Percentiles rank a stretch among this genome's conserved stretches.
Conservation (phyloP, 345 rosid genomes). For the Sisymbrium altissimum region DNA sequence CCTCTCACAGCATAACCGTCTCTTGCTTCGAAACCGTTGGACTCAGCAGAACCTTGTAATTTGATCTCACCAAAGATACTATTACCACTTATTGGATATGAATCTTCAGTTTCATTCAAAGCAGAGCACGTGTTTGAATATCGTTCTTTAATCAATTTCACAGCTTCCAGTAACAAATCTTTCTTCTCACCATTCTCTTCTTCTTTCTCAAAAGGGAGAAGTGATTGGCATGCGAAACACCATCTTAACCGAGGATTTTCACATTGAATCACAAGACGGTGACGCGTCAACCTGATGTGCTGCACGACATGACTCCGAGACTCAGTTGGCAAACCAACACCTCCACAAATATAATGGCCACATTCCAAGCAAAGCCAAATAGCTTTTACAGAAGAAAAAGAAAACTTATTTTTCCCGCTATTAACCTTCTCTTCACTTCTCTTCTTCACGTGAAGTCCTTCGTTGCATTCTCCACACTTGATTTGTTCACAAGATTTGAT, state of each 20-base stretch:
- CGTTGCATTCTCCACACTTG: constrained; percentile 72
- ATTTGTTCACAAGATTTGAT: constrained; percentile 42
- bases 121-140: not conserved
- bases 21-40: constrained; percentile 8
- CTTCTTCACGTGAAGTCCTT: constrained; percentile 40
- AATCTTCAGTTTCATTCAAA: not conserved
- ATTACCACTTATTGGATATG: constrained; percentile 54
- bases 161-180: constrained; percentile 47
- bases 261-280: constrained; percentile 70
- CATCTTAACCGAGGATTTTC: constrained; percentile 76
- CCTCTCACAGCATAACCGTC: constrained; percentile 63
- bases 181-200: constrained; percentile 54
- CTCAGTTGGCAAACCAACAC: constrained; percentile 74
- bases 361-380: constrained; percentile 92
- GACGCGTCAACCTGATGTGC: constrained; percentile 61
- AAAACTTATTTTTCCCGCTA: constrained; percentile 45
- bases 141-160: constrained; percentile 56
- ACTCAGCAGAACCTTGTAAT: constrained; percentile 24
- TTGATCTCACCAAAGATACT: constrained; percentile 37
- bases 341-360: constrained; percentile 82
- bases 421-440: not conserved
- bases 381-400: constrained; percentile 45
- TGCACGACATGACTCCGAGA: constrained; percentile 68
- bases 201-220: constrained; percentile 68
- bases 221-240: constrained; percentile 68